Evolutionary conservation across 768 basidiomycete genomes (phyloP).

Genomic region (Pleurotus salmoneostramineus): DNA sequence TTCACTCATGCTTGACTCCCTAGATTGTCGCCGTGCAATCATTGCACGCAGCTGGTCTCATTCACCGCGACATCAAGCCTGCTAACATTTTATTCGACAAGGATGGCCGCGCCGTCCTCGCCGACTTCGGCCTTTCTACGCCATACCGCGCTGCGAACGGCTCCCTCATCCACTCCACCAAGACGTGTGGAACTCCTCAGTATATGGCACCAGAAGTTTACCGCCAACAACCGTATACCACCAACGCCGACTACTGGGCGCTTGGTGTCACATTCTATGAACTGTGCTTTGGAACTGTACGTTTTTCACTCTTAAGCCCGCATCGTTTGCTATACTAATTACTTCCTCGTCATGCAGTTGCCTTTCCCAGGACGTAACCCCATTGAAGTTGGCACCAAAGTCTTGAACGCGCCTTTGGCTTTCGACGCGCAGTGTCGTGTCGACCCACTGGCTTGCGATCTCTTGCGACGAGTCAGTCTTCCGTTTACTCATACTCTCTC

Average conservation of each 20-base stretch:
- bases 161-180: slow-evolving; percentile 17
- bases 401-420: slow-evolving; percentile 17
- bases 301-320: slow-evolving; percentile 8
- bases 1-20: not conserved
- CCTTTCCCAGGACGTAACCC: slow-evolving; percentile 14
- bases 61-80: slow-evolving; percentile 11
- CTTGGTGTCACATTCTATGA: slow-evolving; percentile 71
- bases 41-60: slow-evolving; percentile 5
- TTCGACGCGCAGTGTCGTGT: slow-evolving; percentile 16
- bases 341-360: slow-evolving; percentile 11
- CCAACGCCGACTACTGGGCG: slow-evolving; percentile 69
- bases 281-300: slow-evolving; percentile 56
- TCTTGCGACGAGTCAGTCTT: slow-evolving; percentile 18
- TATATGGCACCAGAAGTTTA: slow-evolving; percentile 30
- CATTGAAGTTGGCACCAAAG: slow-evolving; percentile 12
- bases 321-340: not conserved
- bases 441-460: slow-evolving; percentile 20
- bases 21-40: slow-evolving; percentile 5
- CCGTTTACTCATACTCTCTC: not conserved
- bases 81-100: slow-evolving; percentile 4
- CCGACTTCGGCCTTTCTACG: slow-evolving; percentile 9
- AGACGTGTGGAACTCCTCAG: slow-evolving; percentile 23
- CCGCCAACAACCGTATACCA: slow-evolving; percentile 20
- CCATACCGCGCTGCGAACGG: not conserved
- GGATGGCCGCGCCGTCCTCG: slow-evolving; percentile 2